Conservation (phyloP, 257 asterid species). For the Solanum peruvianum region DNA sequence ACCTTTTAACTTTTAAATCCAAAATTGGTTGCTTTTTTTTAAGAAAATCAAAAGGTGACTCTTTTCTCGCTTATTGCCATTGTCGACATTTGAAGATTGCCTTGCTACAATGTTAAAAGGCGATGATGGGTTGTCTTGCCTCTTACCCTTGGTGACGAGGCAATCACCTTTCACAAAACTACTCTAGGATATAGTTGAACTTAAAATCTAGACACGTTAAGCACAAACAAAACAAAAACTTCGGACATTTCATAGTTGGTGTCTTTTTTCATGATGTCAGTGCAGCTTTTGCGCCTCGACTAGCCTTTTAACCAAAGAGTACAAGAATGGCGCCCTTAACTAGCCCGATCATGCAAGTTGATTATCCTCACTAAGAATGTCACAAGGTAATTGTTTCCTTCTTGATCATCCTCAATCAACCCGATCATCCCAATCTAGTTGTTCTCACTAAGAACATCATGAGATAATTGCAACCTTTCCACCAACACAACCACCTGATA, state of each 20-base stretch:
- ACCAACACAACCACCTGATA: neutral
- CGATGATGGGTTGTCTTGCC: neutral
- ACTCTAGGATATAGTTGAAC: neutral
- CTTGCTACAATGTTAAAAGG: neutral
- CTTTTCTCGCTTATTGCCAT: neutral
- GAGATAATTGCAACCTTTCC: neutral
- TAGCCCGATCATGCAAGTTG: neutral
- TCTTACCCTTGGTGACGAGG: neutral
- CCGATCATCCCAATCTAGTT: neutral
- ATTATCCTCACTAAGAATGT: neutral
- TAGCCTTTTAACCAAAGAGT: neutral
- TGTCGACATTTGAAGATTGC: neutral
- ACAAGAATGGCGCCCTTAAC: neutral
- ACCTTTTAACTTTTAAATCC: neutral
- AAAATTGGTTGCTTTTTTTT: neutral
- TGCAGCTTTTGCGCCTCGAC: neutral
- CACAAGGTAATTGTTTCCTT: neutral
- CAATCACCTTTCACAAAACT: neutral
- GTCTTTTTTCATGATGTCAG: neutral
- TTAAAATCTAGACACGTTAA: neutral
- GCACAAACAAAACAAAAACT: neutral
- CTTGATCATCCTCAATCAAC: neutral
- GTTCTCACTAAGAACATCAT: neutral
- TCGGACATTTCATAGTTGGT: neutral
- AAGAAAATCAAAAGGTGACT: neutral